Conservation (phyloP, 805 yeast species). For the Groenewaldozyma tartarivorans region DNA sequence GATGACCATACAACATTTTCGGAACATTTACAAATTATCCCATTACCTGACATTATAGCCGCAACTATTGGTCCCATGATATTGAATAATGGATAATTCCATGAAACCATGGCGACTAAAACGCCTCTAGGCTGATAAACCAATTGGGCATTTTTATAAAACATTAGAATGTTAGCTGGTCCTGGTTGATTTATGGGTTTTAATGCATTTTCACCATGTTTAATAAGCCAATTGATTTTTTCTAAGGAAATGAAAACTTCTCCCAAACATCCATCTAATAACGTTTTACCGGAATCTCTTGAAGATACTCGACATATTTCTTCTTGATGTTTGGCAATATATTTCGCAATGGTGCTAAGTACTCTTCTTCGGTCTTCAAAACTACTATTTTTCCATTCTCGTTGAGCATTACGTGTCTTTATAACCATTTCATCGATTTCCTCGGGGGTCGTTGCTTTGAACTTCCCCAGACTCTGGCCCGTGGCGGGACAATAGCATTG, state of each 20-base stretch:
- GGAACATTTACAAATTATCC: conserved; percentile 84
- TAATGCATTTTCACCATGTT: conserved; percentile 69
- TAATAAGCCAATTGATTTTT: conserved; percentile 80
- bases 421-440: conserved; percentile 63
- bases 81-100: conserved; percentile 98
- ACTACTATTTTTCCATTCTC: conserved; percentile 27
- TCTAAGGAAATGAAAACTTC: conserved; percentile 93
- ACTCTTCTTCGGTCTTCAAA: conserved; percentile 47
- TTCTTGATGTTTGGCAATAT: conserved; percentile 72
- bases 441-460: conserved; percentile 48
- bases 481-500: conserved; percentile 95
- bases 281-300: conserved; percentile 92
- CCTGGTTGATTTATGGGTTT: conserved; percentile 73
- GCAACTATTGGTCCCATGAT: conserved; percentile 88
- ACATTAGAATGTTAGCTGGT: conserved; percentile 75
- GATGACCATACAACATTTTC: conserved; percentile 97
- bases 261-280: conserved; percentile 84
- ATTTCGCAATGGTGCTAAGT: conserved; percentile 59
- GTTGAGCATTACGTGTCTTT: conserved; percentile 47
- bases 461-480: conserved; percentile 75
- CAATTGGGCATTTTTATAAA: conserved; percentile 87
- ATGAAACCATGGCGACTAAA: conserved; percentile 82
- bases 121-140: conserved; percentile 88
- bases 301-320: conserved; percentile 87
- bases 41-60: conserved; percentile 82